These are phyloP conservation scores for Colletotrichum magnum DNA, from an alignment of 2,329 filamentous ascomycete genomes.

Conservation along the genomic window DNA sequence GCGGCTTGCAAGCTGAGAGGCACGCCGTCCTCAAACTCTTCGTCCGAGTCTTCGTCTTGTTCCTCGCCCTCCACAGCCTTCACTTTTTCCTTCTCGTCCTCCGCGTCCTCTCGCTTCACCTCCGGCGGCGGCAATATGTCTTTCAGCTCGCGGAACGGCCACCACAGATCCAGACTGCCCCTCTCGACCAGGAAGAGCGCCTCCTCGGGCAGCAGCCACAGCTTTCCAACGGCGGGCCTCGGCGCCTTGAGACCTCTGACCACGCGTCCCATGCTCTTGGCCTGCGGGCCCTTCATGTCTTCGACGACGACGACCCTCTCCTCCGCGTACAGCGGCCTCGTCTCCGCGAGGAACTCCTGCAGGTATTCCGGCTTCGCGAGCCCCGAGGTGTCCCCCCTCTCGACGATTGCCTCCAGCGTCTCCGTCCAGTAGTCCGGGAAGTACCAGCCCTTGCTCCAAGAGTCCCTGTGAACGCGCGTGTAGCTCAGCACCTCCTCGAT, in stretches of 20 bases:
- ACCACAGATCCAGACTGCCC: constrained; percentile 89
- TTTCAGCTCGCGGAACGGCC: constrained; percentile 73
- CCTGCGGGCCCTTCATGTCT: constrained; percentile 78
- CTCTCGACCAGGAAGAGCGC: constrained; percentile 90
- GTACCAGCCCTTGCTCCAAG: constrained; percentile 79
- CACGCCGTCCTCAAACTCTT: constrained; percentile 74
- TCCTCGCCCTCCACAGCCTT: constrained; percentile 44
- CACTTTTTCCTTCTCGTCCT: constrained; percentile 44
- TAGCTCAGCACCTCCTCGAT: constrained; percentile 90
- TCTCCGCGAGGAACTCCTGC: constrained; percentile 33
- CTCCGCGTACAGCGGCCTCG: constrained; percentile 51
- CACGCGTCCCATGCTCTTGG: constrained; percentile 81
- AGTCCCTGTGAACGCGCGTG: constrained; percentile 81
- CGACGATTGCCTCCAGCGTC: constrained; percentile 22
- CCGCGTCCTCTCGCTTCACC: constrained; percentile 44
- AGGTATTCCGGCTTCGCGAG: constrained; percentile 36
- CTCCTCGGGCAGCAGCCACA: constrained; percentile 94
- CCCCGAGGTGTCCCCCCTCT: constrained; percentile 28
- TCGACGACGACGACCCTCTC: constrained; percentile 77
- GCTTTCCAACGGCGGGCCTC: constrained; percentile 68
- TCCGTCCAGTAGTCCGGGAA: constrained; percentile 72
- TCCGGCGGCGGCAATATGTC: constrained; percentile 58
- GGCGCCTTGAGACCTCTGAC: constrained; percentile 68
- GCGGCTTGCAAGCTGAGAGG: constrained; percentile 93
- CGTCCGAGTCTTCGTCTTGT: constrained; percentile 48